Conservation (phyloP, 2,329 filamentous ascomycete species). For the Epichloe festucae region DNA sequence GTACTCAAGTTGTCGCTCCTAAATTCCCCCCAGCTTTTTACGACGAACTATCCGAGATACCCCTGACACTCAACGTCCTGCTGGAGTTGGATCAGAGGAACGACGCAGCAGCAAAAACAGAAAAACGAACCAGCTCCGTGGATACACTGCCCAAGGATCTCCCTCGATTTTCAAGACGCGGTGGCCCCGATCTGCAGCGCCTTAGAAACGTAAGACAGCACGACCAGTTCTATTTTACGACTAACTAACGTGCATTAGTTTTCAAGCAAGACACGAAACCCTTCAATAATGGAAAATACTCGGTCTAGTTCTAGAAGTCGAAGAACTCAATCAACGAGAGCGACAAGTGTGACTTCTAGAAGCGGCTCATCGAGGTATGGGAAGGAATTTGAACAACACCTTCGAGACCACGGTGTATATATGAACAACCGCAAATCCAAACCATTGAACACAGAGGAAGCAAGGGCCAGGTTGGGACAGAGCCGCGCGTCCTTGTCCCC, state of each 20-base stretch:
- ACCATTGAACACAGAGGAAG: slow-evolving; percentile 10
- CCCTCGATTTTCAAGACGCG: background rate
- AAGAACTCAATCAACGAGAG: background rate
- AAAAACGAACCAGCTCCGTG: background rate
- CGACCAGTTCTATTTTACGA: slow-evolving; percentile 15
- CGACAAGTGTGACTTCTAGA: background rate
- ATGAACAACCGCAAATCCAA: slow-evolving; percentile 9
- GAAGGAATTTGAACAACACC: slow-evolving; percentile 2
- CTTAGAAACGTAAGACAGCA: slow-evolving; percentile 10
- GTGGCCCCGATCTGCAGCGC: background rate
- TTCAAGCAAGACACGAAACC: background rate
- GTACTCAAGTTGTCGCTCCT: background rate
- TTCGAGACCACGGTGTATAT: background rate
- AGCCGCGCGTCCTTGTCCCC: background rate
- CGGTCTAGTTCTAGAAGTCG: background rate
- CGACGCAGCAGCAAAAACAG: background rate
- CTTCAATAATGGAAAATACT: background rate
- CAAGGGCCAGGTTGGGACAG: background rate
- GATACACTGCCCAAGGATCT: background rate
- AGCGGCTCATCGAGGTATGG: background rate
- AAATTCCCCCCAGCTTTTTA: slow-evolving; percentile 16
- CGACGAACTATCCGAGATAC: slow-evolving; percentile 15
- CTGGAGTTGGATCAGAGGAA: slow-evolving; percentile 15
- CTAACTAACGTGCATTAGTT: background rate
- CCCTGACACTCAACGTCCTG: slow-evolving; percentile 14